phyloP scores from a whole-genome alignment of 2,329 filamentous ascomycete species.

The Exophiala dermatitidis region DNA sequence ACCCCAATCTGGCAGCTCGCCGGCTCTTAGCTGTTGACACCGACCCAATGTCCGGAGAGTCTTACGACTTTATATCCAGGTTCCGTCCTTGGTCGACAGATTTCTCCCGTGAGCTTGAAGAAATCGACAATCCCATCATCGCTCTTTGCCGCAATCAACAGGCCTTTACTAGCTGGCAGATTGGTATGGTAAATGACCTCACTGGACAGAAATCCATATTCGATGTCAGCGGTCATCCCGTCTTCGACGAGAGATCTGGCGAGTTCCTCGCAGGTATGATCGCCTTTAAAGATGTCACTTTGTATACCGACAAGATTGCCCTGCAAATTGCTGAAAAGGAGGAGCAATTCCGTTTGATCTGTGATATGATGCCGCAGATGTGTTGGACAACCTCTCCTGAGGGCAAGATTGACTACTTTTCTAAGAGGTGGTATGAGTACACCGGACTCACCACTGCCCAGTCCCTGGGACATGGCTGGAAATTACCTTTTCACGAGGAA shows the following conservation, averaged over 20 bases:
- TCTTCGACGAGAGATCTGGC: conserved; percentile 59
- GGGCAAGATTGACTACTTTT: conserved; percentile 65
- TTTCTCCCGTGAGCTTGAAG: conserved; percentile 52
- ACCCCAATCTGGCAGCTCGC: conserved; percentile 62
- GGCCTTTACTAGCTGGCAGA: conserved; percentile 51
- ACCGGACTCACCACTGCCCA: conserved; percentile 60
- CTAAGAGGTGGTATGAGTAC: conserved; percentile 71
- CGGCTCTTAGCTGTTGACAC: conserved; percentile 44
- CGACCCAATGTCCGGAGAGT: conserved; percentile 40
- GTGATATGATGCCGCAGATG: conserved; percentile 63
- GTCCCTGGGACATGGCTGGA: conserved; percentile 58
- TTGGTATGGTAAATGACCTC: conserved; percentile 56
- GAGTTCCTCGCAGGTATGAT: conserved; percentile 69
- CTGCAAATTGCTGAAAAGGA: conserved; percentile 65
- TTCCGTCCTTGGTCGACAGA: conserved; percentile 61
- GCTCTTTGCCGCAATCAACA: conserved; percentile 55
- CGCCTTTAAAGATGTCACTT: conserved; percentile 65
- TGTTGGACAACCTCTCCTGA: conserved; percentile 67
- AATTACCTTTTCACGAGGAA: conserved; percentile 60
- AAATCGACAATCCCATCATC: conserved; percentile 60
- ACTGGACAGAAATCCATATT: conserved; percentile 51
- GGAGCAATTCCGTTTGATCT: conserved; percentile 66
- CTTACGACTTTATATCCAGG: conserved; percentile 51
- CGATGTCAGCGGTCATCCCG: conserved; percentile 60
- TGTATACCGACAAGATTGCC: conserved; percentile 60